phyloP scores from a whole-genome alignment of 352 stramenopile species.

The Phytophthora tentaculata region DNA sequence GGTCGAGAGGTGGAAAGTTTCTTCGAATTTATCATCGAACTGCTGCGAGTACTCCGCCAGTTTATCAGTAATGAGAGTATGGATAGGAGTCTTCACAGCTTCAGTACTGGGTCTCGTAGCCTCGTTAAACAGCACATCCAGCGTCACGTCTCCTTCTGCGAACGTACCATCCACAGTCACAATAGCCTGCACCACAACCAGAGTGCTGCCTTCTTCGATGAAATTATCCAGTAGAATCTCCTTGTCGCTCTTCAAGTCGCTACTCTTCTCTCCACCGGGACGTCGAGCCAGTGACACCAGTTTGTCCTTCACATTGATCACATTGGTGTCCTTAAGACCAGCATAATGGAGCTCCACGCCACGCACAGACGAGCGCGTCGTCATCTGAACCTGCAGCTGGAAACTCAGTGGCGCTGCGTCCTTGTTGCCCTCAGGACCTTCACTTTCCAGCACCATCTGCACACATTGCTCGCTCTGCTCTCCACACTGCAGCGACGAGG shows the following conservation, averaged over 20 bases:
- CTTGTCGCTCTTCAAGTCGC: conserved; percentile 38
- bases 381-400: conserved; percentile 57
- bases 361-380: conserved; percentile 39
- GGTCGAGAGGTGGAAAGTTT: conserved; percentile 52
- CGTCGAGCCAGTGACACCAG: conserved; percentile 52
- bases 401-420: conserved; percentile 52
- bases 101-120: conserved; percentile 13
- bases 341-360: conserved; percentile 58
- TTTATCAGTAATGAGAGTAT: conserved; percentile 27
- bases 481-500: conserved; percentile 24
- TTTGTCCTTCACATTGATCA: conserved; percentile 79
- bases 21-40: conserved; percentile 70
- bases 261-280: conserved; percentile 18
- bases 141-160: conserved; percentile 49
- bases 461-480: conserved; percentile 36
- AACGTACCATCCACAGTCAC: conserved; percentile 53
- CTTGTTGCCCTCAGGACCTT: conserved; percentile 28
- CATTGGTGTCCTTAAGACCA: conserved; percentile 62
- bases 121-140: conserved; percentile 79
- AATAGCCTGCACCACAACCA: conserved; percentile 77
- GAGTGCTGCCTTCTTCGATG: conserved; percentile 69
- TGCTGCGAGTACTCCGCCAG: conserved; percentile 29
- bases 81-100: conserved; percentile 26
- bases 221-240: conserved; percentile 71
- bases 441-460: conserved; percentile 52